Base-by-base conservation (phyloP, 2,329 filamentous ascomycete genomes). In the Helicocarpus griseus region DNA sequence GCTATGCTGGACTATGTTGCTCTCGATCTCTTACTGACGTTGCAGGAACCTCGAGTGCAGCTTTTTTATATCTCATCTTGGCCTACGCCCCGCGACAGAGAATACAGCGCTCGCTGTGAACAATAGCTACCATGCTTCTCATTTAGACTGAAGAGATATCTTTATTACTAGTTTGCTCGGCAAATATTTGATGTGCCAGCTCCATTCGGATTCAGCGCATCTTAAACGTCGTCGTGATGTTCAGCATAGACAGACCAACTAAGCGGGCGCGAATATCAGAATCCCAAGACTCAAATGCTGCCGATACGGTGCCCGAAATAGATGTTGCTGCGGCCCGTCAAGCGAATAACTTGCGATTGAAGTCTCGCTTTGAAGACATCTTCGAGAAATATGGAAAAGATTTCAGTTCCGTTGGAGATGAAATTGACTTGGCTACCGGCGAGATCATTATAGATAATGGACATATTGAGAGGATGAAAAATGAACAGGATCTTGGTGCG, bases 401-500 rank as follows among this genome's bases (percentile, higher is more conserved):
- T 65, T 95, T 95, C 62, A 82, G 82, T 1, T 86, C 83, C 4
- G 77, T 91, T 48, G 89, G 85, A 50, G 91, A 97, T 67, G 89
- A 95, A 70, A 89, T 97, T 61, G 88, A 97, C 66, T 74, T 95
- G 52, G 74, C 76, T 47, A 91, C 87, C 0, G 89, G 88, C 50
- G 76, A 87, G 53, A 82, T 97, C 44, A 77, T 95, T n/a, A 83
- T 96, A 51, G 79, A 97, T 67, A 93, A 95, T 73, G 91, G 93
- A 0, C 93, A 97, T 70, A 66, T 96, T 49, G 66, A 78, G 48
- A 66, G 79, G 62, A 81, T 88, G 77, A 62, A 72, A 63, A 66
- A 79, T 68, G 76, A 84, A 64, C 69, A 77, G 57, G 73, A 79
- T 70, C 63, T 67, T 38, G 73, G 76, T 51, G 66, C 40, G 53